These are phyloP conservation scores for Claviceps sp. DNA, from an alignment of 2,329 filamentous ascomycete species.

Conservation along the genomic window DNA sequence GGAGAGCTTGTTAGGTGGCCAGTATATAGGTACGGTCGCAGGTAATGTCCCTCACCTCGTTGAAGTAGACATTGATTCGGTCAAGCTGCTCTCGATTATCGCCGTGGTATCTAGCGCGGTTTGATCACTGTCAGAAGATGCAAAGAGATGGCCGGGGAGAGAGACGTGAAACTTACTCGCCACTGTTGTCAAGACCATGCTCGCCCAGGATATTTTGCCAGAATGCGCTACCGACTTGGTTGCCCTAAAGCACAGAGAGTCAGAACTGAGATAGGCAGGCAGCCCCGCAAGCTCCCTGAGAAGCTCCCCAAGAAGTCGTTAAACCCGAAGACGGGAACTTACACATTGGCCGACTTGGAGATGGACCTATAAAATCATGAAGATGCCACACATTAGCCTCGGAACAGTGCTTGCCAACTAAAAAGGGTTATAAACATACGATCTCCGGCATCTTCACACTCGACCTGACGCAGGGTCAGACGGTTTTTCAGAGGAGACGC, in stretches of 20 bases:
- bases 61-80: slow-evolving; percentile 99
- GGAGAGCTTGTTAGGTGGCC: neutral
- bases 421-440: slow-evolving; percentile 2
- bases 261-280: neutral
- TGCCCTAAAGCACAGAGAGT: slow-evolving; percentile 53
- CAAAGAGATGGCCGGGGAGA: neutral
- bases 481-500: no score
- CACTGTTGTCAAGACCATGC: slow-evolving; percentile 93
- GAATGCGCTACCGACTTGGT: slow-evolving; percentile 99
- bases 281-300: no score
- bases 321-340: slow-evolving; percentile 21
- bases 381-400: slow-evolving; percentile 34
- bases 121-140: neutral
- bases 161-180: slow-evolving; percentile 34
- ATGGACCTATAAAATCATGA: slow-evolving; percentile 60
- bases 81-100: slow-evolving; percentile 96
- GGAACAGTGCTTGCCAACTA: neutral
- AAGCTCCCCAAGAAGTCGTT: neutral
- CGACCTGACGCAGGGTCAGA: neutral
- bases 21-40: neutral
- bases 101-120: slow-evolving; percentile 59
- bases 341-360: slow-evolving; percentile 99
- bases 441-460: slow-evolving; percentile 7
- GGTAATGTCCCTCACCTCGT: slow-evolving; percentile 36
- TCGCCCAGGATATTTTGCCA: slow-evolving; percentile 82